Evolutionary conservation across 495 filamentous ascomycete genomes (phyloP).

Genomic region (Penicillium ucsense): DNA sequence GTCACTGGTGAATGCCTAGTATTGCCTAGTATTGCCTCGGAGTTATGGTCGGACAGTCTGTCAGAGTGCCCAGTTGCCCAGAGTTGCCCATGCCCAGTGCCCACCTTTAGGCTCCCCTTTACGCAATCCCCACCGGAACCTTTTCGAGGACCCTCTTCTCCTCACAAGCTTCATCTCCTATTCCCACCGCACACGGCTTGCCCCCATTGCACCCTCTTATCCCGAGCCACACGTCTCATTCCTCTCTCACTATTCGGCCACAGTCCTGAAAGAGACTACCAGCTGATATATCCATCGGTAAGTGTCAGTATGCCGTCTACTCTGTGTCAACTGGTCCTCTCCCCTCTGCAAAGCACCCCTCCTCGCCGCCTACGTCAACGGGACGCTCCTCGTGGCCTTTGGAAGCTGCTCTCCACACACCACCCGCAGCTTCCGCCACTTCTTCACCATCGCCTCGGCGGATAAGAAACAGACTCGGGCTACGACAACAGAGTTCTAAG

Average conservation of each 20-base stretch:
- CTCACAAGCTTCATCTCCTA: no score
- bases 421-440: neutral
- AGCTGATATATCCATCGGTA: neutral
- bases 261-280: neutral
- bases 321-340: neutral
- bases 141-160: no score
- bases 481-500: no score
- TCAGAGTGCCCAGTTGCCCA: no score
- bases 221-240: neutral
- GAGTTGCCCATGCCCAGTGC: no score
- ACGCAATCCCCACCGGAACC: no score
- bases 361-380: slow-evolving; percentile 6
- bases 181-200: no score
- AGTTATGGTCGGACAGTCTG: no score
- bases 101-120: no score
- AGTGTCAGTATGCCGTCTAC: neutral
- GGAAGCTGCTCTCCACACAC: neutral
- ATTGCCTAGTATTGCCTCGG: no score
- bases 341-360: neutral
- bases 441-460: neutral
- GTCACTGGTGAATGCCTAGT: no score
- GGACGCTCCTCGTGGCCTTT: neutral
- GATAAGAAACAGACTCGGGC: no score
- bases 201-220: neutral
- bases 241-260: neutral